Conservation (phyloP, 176 grass and related monocot species). For the Thalia dealbata region DNA sequence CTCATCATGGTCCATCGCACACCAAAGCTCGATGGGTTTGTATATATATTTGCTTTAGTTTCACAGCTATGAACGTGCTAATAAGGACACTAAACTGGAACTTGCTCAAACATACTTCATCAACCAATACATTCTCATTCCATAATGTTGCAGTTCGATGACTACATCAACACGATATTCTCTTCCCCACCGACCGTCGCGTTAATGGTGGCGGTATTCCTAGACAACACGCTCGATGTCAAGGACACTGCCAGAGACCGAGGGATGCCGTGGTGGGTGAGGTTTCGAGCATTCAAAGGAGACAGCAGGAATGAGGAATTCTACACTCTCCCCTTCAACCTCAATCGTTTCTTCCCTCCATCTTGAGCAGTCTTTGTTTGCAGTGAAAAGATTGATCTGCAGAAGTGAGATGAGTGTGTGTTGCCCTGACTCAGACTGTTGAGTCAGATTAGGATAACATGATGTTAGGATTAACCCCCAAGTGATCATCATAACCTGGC, state of each 20-base stretch:
- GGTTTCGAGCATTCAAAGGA: slow-evolving; percentile 82
- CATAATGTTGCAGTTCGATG: slow-evolving; percentile 57
- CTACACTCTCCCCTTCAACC: slow-evolving; percentile 88
- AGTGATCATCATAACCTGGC: too few relatives aligned
- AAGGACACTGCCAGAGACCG: slow-evolving; percentile 55
- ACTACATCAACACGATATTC: slow-evolving; percentile 98
- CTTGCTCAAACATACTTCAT: too few relatives aligned
- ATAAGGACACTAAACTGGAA: too few relatives aligned
- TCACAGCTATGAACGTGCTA: too few relatives aligned
- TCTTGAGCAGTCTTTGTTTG: slow-evolving; percentile 22
- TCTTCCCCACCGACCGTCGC: slow-evolving; percentile 85
- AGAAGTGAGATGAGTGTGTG: too few relatives aligned
- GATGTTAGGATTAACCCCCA: too few relatives aligned
- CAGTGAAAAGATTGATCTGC: too few relatives aligned
- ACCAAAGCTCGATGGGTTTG: slow-evolving; percentile 79
- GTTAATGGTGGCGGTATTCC: slow-evolving; percentile 61
- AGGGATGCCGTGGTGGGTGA: slow-evolving; percentile 88
- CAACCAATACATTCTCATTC: too few relatives aligned
- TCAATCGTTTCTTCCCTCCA: slow-evolving; percentile 92
- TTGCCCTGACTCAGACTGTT: too few relatives aligned
- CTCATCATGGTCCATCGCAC: slow-evolving; percentile 63
- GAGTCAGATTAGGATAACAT: too few relatives aligned
- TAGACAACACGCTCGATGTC: slow-evolving; percentile 84
- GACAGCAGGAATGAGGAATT: slow-evolving; percentile 92
- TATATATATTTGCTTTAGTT: slow-evolving; percentile 15